A percentile compares a stretch with the other conserved stretches of the same genome.
These are phyloP conservation scores for Salix exigua DNA, from an alignment of 345 rosid genomes.

Conservation along the genomic window DNA sequence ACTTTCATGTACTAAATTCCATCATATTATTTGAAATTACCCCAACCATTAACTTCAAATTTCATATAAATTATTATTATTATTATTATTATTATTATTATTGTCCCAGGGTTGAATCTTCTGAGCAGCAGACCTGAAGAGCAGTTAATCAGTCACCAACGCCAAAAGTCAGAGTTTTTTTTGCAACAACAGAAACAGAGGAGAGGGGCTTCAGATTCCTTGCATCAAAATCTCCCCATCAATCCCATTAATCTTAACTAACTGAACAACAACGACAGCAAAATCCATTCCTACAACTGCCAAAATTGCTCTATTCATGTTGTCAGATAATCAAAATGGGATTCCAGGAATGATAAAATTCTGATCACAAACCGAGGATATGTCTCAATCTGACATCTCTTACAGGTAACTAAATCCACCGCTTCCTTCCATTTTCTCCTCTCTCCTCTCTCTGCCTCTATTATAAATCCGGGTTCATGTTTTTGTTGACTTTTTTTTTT, in stretches of 20 bases:
- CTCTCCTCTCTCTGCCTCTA: not conserved
- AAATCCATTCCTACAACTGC: not conserved
- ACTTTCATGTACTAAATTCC: too few relatives aligned
- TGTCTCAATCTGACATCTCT: constrained; percentile 52
- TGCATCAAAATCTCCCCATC: not conserved
- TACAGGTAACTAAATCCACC: constrained; percentile 33
- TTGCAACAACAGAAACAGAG: not conserved
- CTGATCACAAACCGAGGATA: constrained; percentile 24
- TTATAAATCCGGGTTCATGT: not conserved
- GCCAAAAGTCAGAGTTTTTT: too few relatives aligned
- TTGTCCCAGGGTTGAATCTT: too few relatives aligned
- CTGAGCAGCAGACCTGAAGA: too few relatives aligned
- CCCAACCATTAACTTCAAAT: too few relatives aligned
- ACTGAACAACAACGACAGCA: not conserved
- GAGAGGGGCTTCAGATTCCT: not conserved
- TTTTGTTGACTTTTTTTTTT: not conserved
- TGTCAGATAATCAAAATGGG: constrained; percentile 16
- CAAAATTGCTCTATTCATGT: too few relatives aligned
- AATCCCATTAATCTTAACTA: not conserved
- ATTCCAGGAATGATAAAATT: not conserved
- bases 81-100: too few relatives aligned
- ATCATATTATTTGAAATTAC: too few relatives aligned
- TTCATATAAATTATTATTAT: too few relatives aligned
- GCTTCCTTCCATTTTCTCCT: too few relatives aligned
- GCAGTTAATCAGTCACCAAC: too few relatives aligned